These are phyloP conservation scores for Cymbidium sinense DNA, from an alignment of 106 monocot species.

Conservation along the genomic window DNA sequence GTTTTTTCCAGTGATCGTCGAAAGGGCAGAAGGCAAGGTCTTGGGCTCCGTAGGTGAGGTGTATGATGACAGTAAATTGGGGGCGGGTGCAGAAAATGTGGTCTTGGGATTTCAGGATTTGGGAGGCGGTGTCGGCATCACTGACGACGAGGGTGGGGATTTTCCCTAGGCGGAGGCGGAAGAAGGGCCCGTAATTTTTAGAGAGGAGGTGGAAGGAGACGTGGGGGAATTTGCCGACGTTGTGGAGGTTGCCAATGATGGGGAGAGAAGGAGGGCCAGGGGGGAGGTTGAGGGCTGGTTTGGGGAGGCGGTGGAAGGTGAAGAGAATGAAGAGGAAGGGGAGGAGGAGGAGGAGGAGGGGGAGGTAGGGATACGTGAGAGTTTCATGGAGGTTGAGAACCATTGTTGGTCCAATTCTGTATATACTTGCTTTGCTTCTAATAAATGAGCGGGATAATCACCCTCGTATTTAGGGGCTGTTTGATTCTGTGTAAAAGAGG, in stretches of 20 bases:
- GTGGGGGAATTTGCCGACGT: not conserved
- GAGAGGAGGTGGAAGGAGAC: not conserved
- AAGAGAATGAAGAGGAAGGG: not conserved
- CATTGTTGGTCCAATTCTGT: no score
- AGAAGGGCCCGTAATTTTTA: not conserved
- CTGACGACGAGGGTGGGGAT: not conserved
- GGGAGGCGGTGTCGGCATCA: not conserved
- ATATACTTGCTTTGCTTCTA: no score
- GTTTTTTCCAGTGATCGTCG: constrained; percentile 35
- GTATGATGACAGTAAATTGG: not conserved
- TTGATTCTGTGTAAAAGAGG: no score
- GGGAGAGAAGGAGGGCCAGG: not conserved
- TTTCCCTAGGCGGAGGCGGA: not conserved
- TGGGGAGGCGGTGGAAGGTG: not conserved
- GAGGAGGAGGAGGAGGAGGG: no score
- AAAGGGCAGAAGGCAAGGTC: constrained; percentile 27
- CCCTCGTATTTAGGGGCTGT: no score
- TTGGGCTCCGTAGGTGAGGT: constrained; percentile 2
- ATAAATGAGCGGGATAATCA: no score
- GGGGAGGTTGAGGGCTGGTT: constrained; percentile 1
- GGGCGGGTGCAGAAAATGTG: constrained; percentile 29
- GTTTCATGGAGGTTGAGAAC: no score
- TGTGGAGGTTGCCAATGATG: not conserved
- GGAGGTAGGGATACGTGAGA: no score
- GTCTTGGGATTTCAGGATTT: constrained; percentile 25